A percentile compares a stretch with the other conserved stretches of the same genome.
These are phyloP conservation scores for Zygotorulaspora sp. DNA, from an alignment of 805 yeast species.

Conservation along the genomic window DNA sequence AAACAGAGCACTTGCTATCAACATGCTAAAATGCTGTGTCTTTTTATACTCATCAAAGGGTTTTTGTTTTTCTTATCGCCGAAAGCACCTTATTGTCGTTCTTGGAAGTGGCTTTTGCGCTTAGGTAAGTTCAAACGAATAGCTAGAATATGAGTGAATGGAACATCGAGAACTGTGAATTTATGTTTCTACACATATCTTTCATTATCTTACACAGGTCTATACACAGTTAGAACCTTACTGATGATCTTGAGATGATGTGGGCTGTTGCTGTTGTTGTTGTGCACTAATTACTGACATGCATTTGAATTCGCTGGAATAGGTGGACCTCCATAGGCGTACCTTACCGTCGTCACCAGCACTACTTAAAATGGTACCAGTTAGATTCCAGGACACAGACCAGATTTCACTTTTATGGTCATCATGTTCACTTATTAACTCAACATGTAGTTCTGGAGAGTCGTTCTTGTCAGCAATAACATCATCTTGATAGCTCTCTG, in stretches of 20 bases:
- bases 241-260: not conserved
- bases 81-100: too few relatives aligned
- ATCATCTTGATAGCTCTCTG: conserved; percentile 8
- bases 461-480: conserved; percentile 5
- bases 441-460: conserved; percentile 40
- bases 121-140: too few relatives aligned
- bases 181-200: too few relatives aligned
- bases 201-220: too few relatives aligned
- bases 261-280: conserved; percentile 14
- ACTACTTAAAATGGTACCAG: conserved; percentile 87
- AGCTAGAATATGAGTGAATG: too few relatives aligned
- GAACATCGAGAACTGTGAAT: too few relatives aligned
- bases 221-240: too few relatives aligned
- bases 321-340: conserved; percentile 86
- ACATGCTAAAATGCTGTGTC: too few relatives aligned
- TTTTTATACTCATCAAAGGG: too few relatives aligned
- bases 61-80: too few relatives aligned
- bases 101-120: too few relatives aligned
- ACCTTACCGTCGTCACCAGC: conserved; percentile 96
- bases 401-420: conserved; percentile 90
- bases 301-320: conserved; percentile 82
- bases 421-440: conserved; percentile 58
- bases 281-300: conserved; percentile 78
- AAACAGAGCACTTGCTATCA: too few relatives aligned
- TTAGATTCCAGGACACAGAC: conserved; percentile 92